Base-by-base conservation (phyloP, 2,329 filamentous ascomycete species). In the Aspergillus versicolor region DNA sequence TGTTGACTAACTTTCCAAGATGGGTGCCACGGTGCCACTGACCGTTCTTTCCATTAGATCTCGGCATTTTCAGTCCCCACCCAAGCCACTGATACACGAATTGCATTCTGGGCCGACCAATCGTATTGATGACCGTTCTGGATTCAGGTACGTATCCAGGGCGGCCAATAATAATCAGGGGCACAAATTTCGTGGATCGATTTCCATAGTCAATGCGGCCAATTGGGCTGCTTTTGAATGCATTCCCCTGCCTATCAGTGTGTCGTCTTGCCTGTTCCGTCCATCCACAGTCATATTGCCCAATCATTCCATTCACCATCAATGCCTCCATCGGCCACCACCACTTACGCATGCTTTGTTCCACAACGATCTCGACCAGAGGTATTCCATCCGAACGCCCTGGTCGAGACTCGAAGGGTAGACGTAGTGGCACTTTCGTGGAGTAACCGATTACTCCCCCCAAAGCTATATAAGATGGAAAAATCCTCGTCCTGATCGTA, bases 181-280 rank as follows among this genome's bases (percentile, higher is more conserved):
- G n/a, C n/a, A 40, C 19, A 30, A 24, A 17, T 3, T 19, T 21
- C 15, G 48, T 52, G 49, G 54, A 38, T 13, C 43, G 5, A 4
- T 41, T 24, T 9, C 37, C 30, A 22, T 8, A 12, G 19, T 22
- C 7, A 24, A 24, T 13, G 12, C 17, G 22, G 22, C 54, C 48
- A 57, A 57, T 57, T 27, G 43, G 6, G 19, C 24, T 57, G 54
- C 54, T 57, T 57, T 47, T 51, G 21, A 11, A 48, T 53, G 15
- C 12, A 15, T 37, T 24, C n/a, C 22, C 13, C 41, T 9, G 24
- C 32, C 12, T 30, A 40, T 41, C n/a, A 30, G 9, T 30, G 27
- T 30, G 27, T 30, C 9, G 8, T 11, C 27, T 9, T 30, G 27
- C 27, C 27, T 30, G 27, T 30, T 30, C 3, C 27, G 27, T 30